Evolutionary conservation across 2,329 filamentous ascomycete species (phyloP), one percentile per base, ranked within the genome.

Genomic region (Penicillium italicum): DNA sequence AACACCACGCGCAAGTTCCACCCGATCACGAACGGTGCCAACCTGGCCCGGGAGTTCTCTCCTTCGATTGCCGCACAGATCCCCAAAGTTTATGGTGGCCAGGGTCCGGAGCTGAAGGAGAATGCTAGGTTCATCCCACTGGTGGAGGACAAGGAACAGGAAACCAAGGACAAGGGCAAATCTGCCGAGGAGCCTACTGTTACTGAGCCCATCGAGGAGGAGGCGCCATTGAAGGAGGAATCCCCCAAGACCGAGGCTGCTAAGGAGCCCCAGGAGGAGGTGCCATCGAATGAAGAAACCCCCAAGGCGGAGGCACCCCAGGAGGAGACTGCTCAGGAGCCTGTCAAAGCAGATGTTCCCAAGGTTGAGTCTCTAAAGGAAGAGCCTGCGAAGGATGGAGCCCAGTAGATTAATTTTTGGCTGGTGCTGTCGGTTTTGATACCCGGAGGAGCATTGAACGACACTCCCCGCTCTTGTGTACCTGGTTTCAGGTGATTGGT

Each of bases 1-100:
- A 87, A 88, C 68, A 91, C 89, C 0, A 81, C 88, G 62, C 87
- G 87, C 77, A 91, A 91, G 71, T 90, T 91, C 75, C 87, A 90
- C 67, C 88, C 88, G 43, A 85, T 92, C 77, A 80, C 82, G 60
- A 89, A 88, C 65, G 91, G 92, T 22, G 82, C 77, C 41, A 84
- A 83, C 54, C 79, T 97, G 47, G 85, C 84, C 18, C 78, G 77
- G 16, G 83, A 89, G 69, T 76, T 85, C 56, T 73, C 78, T 45
- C 68, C 65, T 7, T 69, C 67, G 3, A 77, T 94, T 55, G 85
- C 83, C 12, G 77, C 82, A 45, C 80, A 82, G 43, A 76, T 97
- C 46, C 91, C 91, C 2, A 80, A 82, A 62, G 84, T 82, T 58
- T 97, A 97, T 69, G 93, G 92, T 54, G 93, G 92, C 26, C 85